Evolutionary conservation across 148 eudicot genomes (phyloP).

Genomic region (Rhododendron griersonianum): DNA sequence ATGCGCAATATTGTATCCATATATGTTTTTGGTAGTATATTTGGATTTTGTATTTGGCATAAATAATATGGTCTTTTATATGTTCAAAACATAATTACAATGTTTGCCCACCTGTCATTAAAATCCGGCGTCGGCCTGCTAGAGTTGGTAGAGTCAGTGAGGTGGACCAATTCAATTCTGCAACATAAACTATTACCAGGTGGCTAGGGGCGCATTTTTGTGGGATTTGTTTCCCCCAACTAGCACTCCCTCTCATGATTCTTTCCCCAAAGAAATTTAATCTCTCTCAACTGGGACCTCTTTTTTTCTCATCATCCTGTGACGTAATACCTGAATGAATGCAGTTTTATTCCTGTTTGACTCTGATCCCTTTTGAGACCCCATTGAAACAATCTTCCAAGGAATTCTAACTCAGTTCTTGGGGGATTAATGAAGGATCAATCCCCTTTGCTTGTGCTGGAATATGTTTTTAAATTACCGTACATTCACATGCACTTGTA

Average conservation of each 20-base stretch:
- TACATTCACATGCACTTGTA: not conserved
- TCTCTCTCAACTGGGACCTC: not conserved
- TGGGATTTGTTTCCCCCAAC: too few relatives aligned
- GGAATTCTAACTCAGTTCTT: not conserved
- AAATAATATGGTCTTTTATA: too few relatives aligned
- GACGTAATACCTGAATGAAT: not conserved
- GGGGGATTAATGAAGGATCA: not conserved
- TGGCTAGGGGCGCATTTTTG: too few relatives aligned
- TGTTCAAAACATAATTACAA: too few relatives aligned
- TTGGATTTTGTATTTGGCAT: too few relatives aligned
- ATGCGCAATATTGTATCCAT: not conserved
- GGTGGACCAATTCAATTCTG: not conserved
- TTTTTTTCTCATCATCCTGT: not conserved
- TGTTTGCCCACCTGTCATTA: too few relatives aligned
- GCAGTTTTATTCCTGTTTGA: not conserved
- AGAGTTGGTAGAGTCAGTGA: not conserved
- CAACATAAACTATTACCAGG: not conserved
- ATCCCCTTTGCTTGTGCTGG: not conserved
- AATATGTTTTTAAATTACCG: not conserved
- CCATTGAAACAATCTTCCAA: not conserved
- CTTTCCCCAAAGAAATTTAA: not conserved
- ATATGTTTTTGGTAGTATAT: too few relatives aligned
- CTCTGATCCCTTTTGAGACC: not conserved
- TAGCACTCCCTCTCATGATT: not conserved
- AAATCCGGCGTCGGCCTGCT: too few relatives aligned